These are phyloP conservation scores for Fusarium musae DNA, from an alignment of 2,329 filamentous ascomycete genomes.

Conservation along the genomic window DNA sequence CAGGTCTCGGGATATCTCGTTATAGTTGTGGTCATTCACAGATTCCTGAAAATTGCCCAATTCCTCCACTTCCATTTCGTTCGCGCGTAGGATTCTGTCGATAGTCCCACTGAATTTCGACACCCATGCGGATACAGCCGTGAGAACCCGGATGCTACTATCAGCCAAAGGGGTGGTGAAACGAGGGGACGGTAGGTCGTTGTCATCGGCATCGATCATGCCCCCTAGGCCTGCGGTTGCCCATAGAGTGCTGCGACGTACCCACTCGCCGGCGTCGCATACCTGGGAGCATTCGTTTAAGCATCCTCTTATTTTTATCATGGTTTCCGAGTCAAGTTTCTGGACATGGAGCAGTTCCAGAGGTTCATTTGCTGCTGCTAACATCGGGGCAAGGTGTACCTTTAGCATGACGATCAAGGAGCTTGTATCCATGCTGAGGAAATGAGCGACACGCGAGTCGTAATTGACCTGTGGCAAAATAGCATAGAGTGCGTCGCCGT, in stretches of 20 bases:
- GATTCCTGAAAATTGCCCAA: rapidly evolving
- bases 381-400: not conserved
- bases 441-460: not conserved
- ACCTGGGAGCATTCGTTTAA: not conserved
- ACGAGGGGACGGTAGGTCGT: not conserved
- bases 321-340: not conserved
- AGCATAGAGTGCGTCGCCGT: not conserved
- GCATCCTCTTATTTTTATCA: not conserved
- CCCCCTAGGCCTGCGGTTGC: not conserved
- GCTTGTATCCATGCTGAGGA: not conserved
- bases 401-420: not conserved
- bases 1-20: not conserved
- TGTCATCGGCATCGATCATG: not conserved
- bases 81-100: not conserved
- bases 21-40: not conserved
- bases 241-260: not conserved
- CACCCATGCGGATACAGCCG: not conserved
- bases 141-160: not conserved
- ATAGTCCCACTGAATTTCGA: not conserved
- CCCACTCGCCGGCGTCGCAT: not conserved
- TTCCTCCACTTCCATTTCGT: not conserved
- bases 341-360: not conserved
- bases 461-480: not conserved
- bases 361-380: not conserved
- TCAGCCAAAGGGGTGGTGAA: not conserved